Evolutionary conservation across 2,329 filamentous ascomycete genomes (phyloP).

Genomic region (Domatiomyces catenatus): DNA sequence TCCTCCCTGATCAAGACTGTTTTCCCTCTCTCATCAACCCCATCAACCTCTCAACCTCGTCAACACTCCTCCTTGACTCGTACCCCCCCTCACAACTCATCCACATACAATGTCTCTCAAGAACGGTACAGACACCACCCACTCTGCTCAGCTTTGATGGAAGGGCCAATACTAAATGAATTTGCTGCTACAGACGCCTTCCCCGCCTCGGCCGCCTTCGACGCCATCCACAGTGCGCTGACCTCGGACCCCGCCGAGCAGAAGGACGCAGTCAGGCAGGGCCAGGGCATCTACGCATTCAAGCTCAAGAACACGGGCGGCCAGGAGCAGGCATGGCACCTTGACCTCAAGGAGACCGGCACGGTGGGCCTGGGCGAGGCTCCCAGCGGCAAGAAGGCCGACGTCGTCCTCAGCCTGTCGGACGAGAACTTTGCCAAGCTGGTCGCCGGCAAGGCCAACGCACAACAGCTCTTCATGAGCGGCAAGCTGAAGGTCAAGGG

Average conservation of each 20-base stretch:
- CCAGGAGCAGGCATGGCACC: conserved; percentile 75
- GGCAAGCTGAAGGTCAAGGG: conserved; percentile 98
- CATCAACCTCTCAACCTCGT: not conserved
- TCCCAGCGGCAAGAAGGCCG: conserved; percentile 59
- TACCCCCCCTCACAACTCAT: not conserved
- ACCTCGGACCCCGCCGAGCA: conserved; percentile 53
- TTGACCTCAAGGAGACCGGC: conserved; percentile 86
- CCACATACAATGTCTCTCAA: conserved; percentile 51
- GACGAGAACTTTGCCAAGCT: conserved; percentile 79
- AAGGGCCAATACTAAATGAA: not conserved
- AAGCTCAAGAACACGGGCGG: conserved; percentile 75
- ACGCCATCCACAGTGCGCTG: conserved; percentile 64
- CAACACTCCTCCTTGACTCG: not conserved
- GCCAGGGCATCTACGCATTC: conserved; percentile 77
- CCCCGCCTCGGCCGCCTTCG: conserved; percentile 81
- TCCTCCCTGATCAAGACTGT: too few species aligned
- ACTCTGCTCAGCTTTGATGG: not conserved
- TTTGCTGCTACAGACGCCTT: conserved; percentile 38
- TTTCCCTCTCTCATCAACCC: not conserved
- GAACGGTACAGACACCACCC: conserved; percentile 41
- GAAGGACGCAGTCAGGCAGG: conserved; percentile 80
- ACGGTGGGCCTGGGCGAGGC: conserved; percentile 60
- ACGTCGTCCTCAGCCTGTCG: conserved; percentile 69
- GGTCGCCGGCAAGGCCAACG: conserved; percentile 75
- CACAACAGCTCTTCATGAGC: conserved; percentile 92